A percentile compares a stretch with the other conserved stretches of the same genome.
These are phyloP conservation scores for Triadica sebifera DNA, from an alignment of 345 rosid species.

Conservation along the genomic window DNA sequence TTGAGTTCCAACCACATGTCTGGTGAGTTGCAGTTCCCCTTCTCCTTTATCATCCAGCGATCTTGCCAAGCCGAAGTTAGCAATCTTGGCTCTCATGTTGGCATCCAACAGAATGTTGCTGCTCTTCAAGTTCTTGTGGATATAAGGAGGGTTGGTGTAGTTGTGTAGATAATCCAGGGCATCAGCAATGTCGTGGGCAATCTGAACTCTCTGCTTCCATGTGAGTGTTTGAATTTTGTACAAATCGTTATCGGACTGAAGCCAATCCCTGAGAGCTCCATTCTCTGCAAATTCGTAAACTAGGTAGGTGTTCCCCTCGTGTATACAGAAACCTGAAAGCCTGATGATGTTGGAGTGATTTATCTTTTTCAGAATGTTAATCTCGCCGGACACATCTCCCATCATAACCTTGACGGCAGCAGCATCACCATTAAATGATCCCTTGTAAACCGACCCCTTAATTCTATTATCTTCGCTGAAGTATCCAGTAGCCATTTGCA, in stretches of 20 bases:
- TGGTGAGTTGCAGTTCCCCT: conserved; percentile 59
- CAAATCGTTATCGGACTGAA: conserved; percentile 36
- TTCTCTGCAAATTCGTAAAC: conserved; percentile 74
- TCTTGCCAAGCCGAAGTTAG: conserved; percentile 81
- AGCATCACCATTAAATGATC: conserved; percentile 61
- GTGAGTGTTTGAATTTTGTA: conserved; percentile 28
- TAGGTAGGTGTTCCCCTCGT: conserved; percentile 70
- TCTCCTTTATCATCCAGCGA: conserved; percentile 38
- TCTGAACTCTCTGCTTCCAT: conserved; percentile 86
- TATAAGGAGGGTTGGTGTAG: conserved; percentile 67
- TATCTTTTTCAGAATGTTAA: conserved; percentile 71
- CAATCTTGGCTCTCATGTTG: conserved; percentile 66
- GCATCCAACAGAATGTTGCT: conserved; percentile 75
- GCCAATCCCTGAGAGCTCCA: conserved; percentile 67
- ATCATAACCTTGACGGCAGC: conserved; percentile 83
- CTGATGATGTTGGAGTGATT: conserved; percentile 77
- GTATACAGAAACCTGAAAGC: conserved; percentile 83
- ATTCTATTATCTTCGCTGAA: conserved; percentile 60
- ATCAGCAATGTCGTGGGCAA: conserved; percentile 66
- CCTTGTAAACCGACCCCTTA: conserved; percentile 66
- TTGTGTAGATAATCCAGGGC: conserved; percentile 78
- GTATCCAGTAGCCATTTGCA: conserved; percentile 53
- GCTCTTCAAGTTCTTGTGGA: conserved; percentile 82
- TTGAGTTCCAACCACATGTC: conserved; percentile 79
- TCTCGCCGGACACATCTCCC: conserved; percentile 74